Conservation (phyloP, 495 filamentous ascomycete genomes). For the Penicillium roqueforti region DNA sequence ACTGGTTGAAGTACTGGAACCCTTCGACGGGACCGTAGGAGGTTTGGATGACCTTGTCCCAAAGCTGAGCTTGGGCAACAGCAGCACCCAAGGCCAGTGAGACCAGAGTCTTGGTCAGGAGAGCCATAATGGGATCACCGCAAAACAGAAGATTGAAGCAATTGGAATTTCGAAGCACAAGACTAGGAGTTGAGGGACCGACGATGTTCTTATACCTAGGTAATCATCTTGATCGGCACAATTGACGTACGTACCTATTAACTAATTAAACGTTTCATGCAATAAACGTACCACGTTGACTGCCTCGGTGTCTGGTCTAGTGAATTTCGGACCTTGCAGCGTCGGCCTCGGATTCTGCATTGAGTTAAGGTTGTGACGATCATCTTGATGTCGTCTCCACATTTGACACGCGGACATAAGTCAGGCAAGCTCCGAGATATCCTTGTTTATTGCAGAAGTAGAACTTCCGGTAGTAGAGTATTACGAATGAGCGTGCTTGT, state of each 20-base stretch:
- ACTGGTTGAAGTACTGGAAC: slow-evolving; percentile 29
- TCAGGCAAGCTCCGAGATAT: no score
- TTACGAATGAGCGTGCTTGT: no score
- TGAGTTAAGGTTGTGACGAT: neutral
- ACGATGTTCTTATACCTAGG: neutral
- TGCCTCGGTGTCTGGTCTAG: neutral
- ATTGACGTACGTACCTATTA: neutral
- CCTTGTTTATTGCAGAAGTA: no score
- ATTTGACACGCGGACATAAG: neutral
- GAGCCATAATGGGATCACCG: slow-evolving; percentile 8
- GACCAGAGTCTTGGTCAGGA: slow-evolving; percentile 9
- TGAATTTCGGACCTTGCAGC: neutral
- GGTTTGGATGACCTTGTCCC: slow-evolving; percentile 24
- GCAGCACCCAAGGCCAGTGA: slow-evolving; percentile 17
- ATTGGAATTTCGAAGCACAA: neutral
- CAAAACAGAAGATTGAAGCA: neutral
- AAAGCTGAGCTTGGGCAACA: slow-evolving; percentile 19
- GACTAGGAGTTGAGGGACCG: neutral
- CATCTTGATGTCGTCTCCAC: neutral
- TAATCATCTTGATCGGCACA: neutral
- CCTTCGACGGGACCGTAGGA: slow-evolving; percentile 26
- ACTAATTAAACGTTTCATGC: neutral
- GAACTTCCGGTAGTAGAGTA: no score
- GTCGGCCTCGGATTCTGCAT: neutral
- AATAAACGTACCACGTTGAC: no score